Evolutionary conservation across 441 rosid species (phyloP).

Genomic region (Bocquillonia castaneifolia): DNA sequence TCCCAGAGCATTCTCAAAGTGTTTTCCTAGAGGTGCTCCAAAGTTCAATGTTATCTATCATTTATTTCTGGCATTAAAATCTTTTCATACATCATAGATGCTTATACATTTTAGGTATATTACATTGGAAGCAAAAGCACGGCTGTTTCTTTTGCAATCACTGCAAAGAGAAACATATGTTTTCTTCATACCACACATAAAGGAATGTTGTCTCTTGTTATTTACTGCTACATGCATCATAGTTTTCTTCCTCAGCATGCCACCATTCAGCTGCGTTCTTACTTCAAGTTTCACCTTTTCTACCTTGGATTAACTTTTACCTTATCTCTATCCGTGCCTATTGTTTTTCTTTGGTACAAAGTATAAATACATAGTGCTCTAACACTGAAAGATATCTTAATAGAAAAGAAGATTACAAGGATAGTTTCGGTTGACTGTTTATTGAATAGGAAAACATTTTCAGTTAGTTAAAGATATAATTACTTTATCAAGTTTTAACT

Average conservation of each 20-base stretch:
- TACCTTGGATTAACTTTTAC: background rate
- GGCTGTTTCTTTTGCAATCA: background rate
- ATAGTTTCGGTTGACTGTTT: background rate
- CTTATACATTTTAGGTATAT: background rate
- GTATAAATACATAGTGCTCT: background rate
- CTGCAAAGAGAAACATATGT: background rate
- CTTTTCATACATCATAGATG: background rate
- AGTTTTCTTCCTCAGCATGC: background rate
- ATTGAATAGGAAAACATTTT: background rate
- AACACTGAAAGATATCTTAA: background rate
- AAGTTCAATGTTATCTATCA: conserved; percentile 11
- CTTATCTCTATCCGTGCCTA: background rate
- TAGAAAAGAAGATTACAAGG: background rate
- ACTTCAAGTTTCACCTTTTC: background rate
- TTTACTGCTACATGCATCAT: background rate
- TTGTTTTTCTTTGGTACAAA: background rate
- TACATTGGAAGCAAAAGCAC: background rate
- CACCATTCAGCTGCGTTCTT: background rate
- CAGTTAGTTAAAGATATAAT: background rate
- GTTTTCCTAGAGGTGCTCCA: conserved; percentile 41
- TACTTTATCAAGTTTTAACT: background rate
- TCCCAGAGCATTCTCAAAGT: conserved; percentile 36
- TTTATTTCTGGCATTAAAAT: background rate
- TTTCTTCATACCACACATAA: background rate
- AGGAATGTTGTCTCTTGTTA: background rate